Evolutionary conservation across 1,139 yeast species (phyloP), one percentile per base, ranked within the genome.

Genomic region (Yamadazyma blattariae): DNA sequence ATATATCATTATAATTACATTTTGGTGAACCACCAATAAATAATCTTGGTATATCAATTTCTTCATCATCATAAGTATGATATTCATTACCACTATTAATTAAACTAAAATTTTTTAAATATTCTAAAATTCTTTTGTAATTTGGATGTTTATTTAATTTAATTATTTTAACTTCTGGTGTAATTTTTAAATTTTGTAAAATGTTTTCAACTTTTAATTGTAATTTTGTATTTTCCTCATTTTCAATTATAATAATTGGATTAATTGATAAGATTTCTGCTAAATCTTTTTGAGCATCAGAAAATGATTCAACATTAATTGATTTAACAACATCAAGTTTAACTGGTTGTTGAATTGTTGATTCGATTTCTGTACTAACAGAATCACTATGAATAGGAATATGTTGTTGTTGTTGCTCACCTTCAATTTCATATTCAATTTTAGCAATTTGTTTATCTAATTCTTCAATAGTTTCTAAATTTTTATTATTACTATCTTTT

Each of bases 131-230:
- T 17, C 50, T 47, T 3, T 44, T 32, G 36, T 52, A 52, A 36
- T 60, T 56, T 13, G 69, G 69, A 40, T 63, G 69, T 36, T 56
- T 61, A 13, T 46, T 48, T 33, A 63, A 49, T 34, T 59, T 50
- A 4, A 62, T 59, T 4, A 52, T 43, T 35, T 54, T 53, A 13
- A 67, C 59, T 38, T 62, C 65, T 1, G 69, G 69, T n/a, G 49
- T 53, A 20, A 63, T 57, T 36, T 48, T 48, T 13, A 61, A 40
- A 18, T 45, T 47, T 13, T 47, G 39, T 20, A 62, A 43, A 9
- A 55, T 52, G 19, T 52, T 51, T 32, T 45, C 47, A 16, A 57
- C 51, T 34, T 44, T 36, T 18, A 47, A 50, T 39, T 59, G 61
- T 32, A 51, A 42, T 10, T 40, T 31, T 7, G 48, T 37, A 9